Conservation (phyloP, 306 rosid species). For the Gillenia trifoliata region DNA sequence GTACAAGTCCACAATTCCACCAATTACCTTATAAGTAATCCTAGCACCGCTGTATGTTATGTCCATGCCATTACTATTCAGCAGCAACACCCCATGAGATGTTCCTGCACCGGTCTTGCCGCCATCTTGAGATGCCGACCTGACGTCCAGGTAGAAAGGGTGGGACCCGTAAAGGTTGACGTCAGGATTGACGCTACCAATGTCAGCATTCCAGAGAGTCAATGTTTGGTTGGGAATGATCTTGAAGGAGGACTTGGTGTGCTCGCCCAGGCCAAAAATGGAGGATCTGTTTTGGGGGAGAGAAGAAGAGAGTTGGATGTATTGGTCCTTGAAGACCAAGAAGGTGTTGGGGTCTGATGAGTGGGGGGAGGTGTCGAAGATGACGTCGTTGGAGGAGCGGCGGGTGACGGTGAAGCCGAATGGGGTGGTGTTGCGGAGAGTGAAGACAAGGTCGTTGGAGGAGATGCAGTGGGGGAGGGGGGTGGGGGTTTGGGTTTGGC, state of each 20-base stretch:
- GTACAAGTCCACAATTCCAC: conserved; percentile 70
- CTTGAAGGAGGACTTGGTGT: conserved; percentile 61
- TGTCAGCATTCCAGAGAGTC: conserved; percentile 64
- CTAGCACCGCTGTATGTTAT: conserved; percentile 49
- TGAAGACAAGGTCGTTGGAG: conserved; percentile 52
- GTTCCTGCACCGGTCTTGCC: conserved; percentile 34
- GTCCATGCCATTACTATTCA: conserved; percentile 87
- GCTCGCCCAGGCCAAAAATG: conserved; percentile 73
- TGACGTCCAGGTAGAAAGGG: conserved; percentile 75
- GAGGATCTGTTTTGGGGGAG: conserved; percentile 49
- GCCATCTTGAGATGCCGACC: conserved; percentile 43
- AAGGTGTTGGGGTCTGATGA: conserved; percentile 32
- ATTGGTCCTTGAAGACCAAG: conserved; percentile 70
- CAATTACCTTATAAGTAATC: conserved; percentile 63
- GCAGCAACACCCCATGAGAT: conserved; percentile 69
- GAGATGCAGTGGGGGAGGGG: background rate
- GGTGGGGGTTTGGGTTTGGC: conserved; percentile 1
- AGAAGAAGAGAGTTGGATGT: conserved; percentile 62
- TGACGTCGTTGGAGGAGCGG: conserved; percentile 48
- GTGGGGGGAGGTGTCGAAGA: conserved; percentile 49
- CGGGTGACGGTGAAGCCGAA: conserved; percentile 68
- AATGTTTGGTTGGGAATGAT: conserved; percentile 39
- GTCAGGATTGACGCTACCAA: conserved; percentile 33
- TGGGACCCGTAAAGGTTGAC: conserved; percentile 80
- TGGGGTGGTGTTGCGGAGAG: conserved; percentile 58